Evolutionary conservation across 1,139 yeast species (phyloP), one percentile per base, ranked within the genome.

Genomic region (Sugiyamaella sp.): DNA sequence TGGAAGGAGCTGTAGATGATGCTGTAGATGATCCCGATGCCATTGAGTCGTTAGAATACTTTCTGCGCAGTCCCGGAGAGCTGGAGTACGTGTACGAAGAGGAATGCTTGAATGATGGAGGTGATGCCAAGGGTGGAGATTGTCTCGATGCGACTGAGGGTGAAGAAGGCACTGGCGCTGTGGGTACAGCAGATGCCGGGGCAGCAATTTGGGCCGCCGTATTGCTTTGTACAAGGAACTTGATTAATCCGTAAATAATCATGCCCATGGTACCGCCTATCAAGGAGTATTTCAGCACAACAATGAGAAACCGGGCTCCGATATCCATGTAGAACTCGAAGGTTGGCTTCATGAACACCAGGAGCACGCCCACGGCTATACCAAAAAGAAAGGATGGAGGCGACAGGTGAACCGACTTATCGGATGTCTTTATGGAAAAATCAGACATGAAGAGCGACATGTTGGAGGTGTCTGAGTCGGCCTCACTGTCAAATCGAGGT

Each of bases 361-460:
- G 53, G 27, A 60, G 27, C 33, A 62, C 52, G 12, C 67, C 67
- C 5, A 57, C 60, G 3, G 57, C 57, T 5, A 64, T 58, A 17
- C 67, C 67, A 8, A 66, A 56, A 24, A 60, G 56, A 51, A 64
- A 64, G 10, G 67, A 64, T 2, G 66, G 61, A 1, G 67, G 67
- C 5, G 55, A 52, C 9, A 52, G 33, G 14, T 8, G 32, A 6
- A 37, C 35, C n/a, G 49, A 17, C 33, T 49, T 49, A 3, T 39
- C 43, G 29, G 35, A 38, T 25, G 45, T 33, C 6, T 37, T 27
- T 38, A 25, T 32, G 20, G 52, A 33, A 33, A 45, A 16, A 27
- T 44, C 49, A 46, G 45, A 37, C 48, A 44, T 32, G 33, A 47
- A 35, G 22, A 46, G 9, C 6, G 49, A 46, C 25, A 35, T 8